Evolutionary conservation across 2,329 filamentous ascomycete genomes (phyloP).

Genomic region (Simplicillium sp.): DNA sequence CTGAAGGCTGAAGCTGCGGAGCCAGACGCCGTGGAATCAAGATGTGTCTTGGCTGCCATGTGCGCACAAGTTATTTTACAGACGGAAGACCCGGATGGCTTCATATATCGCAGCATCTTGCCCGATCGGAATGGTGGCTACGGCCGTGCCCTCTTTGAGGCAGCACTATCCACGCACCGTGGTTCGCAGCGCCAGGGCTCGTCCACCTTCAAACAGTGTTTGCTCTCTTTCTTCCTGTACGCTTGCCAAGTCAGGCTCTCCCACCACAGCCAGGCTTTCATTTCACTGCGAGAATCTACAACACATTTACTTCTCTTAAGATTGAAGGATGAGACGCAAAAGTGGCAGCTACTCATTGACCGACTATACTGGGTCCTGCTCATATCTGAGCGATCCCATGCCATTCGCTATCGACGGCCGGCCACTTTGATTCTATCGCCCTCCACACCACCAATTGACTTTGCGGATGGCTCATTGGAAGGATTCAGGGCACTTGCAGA

Average conservation of each 20-base stretch:
- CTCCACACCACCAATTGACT: constrained; percentile 21
- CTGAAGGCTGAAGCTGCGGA: constrained; percentile 14
- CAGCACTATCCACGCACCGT: constrained; percentile 23
- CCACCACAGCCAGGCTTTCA: constrained; percentile 32
- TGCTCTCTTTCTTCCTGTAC: constrained; percentile 33
- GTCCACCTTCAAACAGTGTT: constrained; percentile 27
- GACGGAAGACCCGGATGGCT: constrained; percentile 24
- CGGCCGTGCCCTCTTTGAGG: constrained; percentile 26
- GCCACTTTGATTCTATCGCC: constrained; percentile 31
- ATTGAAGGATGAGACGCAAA: constrained; percentile 15
- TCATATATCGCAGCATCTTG: constrained; percentile 20
- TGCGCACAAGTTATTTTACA: constrained; percentile 32
- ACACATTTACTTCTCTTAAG: constrained; percentile 27
- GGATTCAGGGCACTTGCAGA: constrained; percentile 30
- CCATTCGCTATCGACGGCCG: constrained; percentile 32
- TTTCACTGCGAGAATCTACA: constrained; percentile 32
- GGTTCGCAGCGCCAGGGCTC: constrained; percentile 20
- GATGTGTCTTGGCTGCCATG: constrained; percentile 26
- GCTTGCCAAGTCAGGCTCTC: constrained; percentile 31
- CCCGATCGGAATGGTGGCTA: constrained; percentile 25
- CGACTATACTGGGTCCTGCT: constrained; percentile 34
- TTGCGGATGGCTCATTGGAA: constrained; percentile 17
- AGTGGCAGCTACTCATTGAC: constrained; percentile 16
- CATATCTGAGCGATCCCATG: constrained; percentile 33
- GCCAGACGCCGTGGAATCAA: constrained; percentile 20